These are phyloP conservation scores for Arxiozyma heterogenica DNA, from an alignment of 1,139 yeast genomes.

Conservation along the genomic window DNA sequence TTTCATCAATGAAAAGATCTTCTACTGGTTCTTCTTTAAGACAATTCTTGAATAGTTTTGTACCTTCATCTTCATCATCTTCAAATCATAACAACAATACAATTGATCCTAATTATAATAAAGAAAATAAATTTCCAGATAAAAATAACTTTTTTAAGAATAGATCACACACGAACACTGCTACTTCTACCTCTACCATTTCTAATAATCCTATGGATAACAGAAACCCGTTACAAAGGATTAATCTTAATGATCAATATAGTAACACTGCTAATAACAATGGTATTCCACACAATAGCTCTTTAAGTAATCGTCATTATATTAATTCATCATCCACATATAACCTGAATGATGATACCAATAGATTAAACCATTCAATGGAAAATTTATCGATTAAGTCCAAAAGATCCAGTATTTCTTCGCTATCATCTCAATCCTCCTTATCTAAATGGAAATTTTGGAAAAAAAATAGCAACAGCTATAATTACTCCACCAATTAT, in stretches of 20 bases:
- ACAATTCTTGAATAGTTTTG: slow-evolving; percentile 24
- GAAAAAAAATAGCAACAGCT: slow-evolving; percentile 17
- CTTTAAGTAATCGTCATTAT: neutral
- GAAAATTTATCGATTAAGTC: slow-evolving; percentile 5
- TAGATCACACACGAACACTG: neutral
- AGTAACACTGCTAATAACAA: neutral
- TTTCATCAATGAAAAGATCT: slow-evolving; percentile 19
- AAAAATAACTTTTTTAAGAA: neutral
- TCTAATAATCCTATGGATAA: neutral
- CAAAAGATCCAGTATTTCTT: slow-evolving; percentile 13
- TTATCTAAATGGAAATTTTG: slow-evolving; percentile 31
- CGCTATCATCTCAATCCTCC: slow-evolving; percentile 6
- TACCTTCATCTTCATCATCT: neutral
- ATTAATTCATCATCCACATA: neutral
- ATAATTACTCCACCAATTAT: neutral
- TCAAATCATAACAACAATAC: neutral
- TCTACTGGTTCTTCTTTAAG: slow-evolving; percentile 28
- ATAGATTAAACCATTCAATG: slow-evolving; percentile 3
- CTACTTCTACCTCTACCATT: neutral
- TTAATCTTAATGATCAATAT: neutral
- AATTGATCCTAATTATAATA: neutral
- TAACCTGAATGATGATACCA: neutral
- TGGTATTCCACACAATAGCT: neutral
- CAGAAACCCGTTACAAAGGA: neutral
- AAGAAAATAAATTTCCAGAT: slow-evolving; percentile 1